Conservation (phyloP, 1,139 yeast genomes). For the Magnusiomyces suaveolens region DNA sequence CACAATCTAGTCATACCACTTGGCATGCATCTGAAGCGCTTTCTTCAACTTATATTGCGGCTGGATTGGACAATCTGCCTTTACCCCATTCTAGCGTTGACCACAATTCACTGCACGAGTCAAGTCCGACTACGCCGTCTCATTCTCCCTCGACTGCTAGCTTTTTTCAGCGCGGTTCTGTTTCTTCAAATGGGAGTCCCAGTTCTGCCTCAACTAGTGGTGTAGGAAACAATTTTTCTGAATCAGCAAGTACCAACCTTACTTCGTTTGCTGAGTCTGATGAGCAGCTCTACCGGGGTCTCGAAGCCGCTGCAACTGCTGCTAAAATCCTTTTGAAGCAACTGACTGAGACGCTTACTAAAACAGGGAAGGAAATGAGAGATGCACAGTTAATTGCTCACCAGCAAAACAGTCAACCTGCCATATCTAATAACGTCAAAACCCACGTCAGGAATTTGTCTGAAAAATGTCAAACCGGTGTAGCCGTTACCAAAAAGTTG, state of each 20-base stretch:
- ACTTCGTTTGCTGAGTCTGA: conserved; percentile 45
- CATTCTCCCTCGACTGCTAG: not conserved
- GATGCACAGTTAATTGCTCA: not conserved
- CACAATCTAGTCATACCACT: not conserved
- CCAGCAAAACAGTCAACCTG: conserved; percentile 9
- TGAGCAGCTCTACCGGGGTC: conserved; percentile 61
- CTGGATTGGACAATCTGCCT: not conserved
- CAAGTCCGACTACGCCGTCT: not conserved
- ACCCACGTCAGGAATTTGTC: conserved; percentile 69
- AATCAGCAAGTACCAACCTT: not conserved
- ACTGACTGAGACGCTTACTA: conserved; percentile 64
- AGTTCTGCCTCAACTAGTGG: conserved; percentile 1
- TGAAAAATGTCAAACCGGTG: conserved; percentile 65
- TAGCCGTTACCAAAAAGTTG: conserved; percentile 67
- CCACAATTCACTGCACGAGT: not conserved
- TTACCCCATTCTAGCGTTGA: not conserved
- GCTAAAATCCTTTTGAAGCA: conserved; percentile 76
- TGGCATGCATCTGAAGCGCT: not conserved
- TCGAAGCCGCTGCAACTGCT: conserved; percentile 60
- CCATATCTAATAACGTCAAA: not conserved
- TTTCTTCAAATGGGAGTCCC: not conserved
- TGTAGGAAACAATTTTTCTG: conserved; percentile 2
- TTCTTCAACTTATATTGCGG: not conserved
- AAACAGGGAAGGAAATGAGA: conserved; percentile 43
- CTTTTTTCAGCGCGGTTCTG: not conserved